Evolutionary conservation across 1,139 yeast species (phyloP).

Genomic region (Blastobotrys petasosporus): DNA sequence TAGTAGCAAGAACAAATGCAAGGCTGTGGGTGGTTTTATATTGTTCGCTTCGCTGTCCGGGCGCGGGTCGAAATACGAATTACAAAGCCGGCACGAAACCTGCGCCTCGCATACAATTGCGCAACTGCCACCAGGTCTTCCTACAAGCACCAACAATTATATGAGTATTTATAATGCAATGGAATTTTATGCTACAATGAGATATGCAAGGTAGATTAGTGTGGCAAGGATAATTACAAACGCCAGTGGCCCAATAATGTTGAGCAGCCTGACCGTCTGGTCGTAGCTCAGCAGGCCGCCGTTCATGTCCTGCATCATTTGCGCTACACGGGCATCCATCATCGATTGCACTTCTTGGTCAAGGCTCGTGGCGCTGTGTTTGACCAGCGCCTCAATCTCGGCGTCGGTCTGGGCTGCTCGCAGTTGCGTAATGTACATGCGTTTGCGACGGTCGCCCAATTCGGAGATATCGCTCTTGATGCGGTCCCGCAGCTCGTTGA

Average conservation of each 20-base stretch:
- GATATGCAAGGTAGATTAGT: too few relatives aligned
- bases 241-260: not conserved
- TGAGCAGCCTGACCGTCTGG: not conserved
- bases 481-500: not conserved
- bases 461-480: not conserved
- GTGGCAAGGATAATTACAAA: not conserved
- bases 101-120: too few relatives aligned
- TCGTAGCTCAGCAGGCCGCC: constrained; percentile 7
- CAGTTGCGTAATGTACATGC: not conserved
- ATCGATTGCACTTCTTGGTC: constrained; percentile 4
- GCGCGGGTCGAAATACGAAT: too few relatives aligned
- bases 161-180: too few relatives aligned
- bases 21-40: too few relatives aligned
- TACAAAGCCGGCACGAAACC: too few relatives aligned
- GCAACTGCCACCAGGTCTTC: too few relatives aligned
- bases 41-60: too few relatives aligned
- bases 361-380: not conserved
- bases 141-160: too few relatives aligned
- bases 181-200: too few relatives aligned
- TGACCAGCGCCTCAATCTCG: not conserved
- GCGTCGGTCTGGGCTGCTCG: not conserved
- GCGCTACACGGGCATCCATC: constrained; percentile 5
- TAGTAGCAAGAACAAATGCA: too few relatives aligned
- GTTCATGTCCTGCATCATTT: constrained; percentile 5
- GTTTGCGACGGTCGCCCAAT: not conserved